A percentile compares a stretch with the other conserved stretches of the same genome.
phyloP scores from a whole-genome alignment of 2,329 filamentous ascomycete genomes.

The Penicillium verrucosum region DNA sequence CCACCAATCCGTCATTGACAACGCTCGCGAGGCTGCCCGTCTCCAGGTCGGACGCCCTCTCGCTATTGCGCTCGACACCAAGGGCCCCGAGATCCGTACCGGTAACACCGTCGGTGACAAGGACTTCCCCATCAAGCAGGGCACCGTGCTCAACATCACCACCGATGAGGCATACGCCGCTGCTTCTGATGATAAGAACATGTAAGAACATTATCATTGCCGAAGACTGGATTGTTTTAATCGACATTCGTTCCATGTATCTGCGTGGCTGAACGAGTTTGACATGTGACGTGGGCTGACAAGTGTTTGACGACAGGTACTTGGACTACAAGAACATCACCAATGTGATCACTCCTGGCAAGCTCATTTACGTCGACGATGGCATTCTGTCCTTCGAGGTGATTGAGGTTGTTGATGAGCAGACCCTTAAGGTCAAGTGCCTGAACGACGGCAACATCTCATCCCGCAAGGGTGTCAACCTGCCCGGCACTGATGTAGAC shows the following conservation, averaged over 20 bases:
- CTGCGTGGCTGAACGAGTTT: background rate
- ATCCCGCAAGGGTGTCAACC: slow-evolving; percentile 98
- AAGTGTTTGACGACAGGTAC: slow-evolving; percentile 57
- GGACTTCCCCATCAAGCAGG: slow-evolving; percentile 77
- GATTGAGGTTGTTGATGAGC: slow-evolving; percentile 76
- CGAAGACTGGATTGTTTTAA: background rate
- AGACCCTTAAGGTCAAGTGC: slow-evolving; percentile 81
- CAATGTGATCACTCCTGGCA: slow-evolving; percentile 88
- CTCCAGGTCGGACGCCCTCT: slow-evolving; percentile 76
- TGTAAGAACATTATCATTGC: slow-evolving; percentile 58
- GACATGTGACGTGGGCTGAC: slow-evolving; percentile 15
- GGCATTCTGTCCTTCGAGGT: slow-evolving; percentile 97
- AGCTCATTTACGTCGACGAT: slow-evolving; percentile 97
- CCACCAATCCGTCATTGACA: slow-evolving; percentile 97
- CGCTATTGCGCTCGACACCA: slow-evolving; percentile 87
- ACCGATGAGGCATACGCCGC: slow-evolving; percentile 91
- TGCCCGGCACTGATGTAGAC: slow-evolving; percentile 97
- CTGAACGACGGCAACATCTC: slow-evolving; percentile 99
- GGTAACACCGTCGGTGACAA: slow-evolving; percentile 68
- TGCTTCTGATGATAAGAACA: slow-evolving; percentile 82
- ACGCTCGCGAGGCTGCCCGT: slow-evolving; percentile 82
- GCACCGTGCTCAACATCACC: slow-evolving; percentile 88
- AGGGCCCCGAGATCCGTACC: slow-evolving; percentile 84
- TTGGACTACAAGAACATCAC: slow-evolving; percentile 99
- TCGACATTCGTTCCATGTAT: background rate